Evolutionary conservation across 1,284 basidiomycete species (phyloP).

Genomic region (Calocybe gambosa): DNA sequence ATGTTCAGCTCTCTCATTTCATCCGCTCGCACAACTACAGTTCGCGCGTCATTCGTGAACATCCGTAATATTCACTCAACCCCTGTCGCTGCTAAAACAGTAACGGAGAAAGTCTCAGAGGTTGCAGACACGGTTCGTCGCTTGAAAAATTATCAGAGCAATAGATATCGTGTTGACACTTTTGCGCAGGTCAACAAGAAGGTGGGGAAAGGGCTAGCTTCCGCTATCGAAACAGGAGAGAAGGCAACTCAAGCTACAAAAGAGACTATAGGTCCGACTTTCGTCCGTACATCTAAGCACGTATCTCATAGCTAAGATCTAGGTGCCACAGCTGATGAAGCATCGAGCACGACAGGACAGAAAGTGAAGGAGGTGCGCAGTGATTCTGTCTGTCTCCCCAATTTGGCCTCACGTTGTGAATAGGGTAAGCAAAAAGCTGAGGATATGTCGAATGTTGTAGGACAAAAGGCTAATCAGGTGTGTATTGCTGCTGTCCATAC

Average conservation of each 20-base stretch:
- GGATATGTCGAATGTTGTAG: neutral
- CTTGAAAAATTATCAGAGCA: neutral
- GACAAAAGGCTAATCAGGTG: conserved; percentile 8
- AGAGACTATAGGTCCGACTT: conserved; percentile 45
- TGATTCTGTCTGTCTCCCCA: neutral
- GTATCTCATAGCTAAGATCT: neutral
- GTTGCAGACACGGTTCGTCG: conserved; percentile 47
- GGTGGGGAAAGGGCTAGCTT: conserved; percentile 53
- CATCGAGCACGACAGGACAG: conserved; percentile 28
- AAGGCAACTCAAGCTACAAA: conserved; percentile 49
- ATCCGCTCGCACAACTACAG: conserved; percentile 7
- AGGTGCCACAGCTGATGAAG: conserved; percentile 29
- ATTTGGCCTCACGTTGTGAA: too few species aligned
- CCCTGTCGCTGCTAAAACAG: conserved; percentile 39
- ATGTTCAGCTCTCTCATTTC: conserved; percentile 14
- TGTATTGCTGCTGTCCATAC: too few species aligned
- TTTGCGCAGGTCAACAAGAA: conserved; percentile 50
- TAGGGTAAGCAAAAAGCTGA: neutral
- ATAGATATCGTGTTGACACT: neutral
- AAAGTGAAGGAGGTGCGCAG: conserved; percentile 36
- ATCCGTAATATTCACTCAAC: conserved; percentile 42
- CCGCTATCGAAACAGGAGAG: conserved; percentile 60
- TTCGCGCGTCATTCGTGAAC: conserved; percentile 19
- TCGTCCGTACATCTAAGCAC: neutral
- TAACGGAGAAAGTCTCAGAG: conserved; percentile 60